Conservation (phyloP, 139 green algal genomes). For the Microglena sp. region DNA sequence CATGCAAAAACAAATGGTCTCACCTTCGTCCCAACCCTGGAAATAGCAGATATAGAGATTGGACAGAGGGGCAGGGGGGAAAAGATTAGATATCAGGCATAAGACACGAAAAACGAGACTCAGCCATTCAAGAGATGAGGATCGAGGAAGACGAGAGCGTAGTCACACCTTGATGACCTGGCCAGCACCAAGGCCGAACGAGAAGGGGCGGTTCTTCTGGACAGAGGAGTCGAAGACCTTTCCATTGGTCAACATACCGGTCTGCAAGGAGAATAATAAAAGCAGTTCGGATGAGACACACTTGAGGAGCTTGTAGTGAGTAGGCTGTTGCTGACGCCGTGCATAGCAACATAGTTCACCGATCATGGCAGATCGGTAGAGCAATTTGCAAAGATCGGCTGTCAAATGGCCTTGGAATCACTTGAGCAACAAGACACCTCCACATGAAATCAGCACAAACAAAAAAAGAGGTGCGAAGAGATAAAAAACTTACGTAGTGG, state of each 20-base stretch:
- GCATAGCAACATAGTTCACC: too few relatives aligned
- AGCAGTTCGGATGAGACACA: slow-evolving; percentile 1
- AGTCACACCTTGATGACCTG: slow-evolving; percentile 23
- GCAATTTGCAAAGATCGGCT: too few relatives aligned
- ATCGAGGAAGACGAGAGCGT: not conserved
- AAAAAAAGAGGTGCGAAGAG: slow-evolving; percentile 1
- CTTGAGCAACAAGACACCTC: not conserved
- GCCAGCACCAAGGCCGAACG: slow-evolving; percentile 45
- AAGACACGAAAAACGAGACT: too few relatives aligned
- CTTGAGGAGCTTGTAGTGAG: not conserved
- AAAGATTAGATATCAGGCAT: not conserved
- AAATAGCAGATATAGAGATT: too few relatives aligned
- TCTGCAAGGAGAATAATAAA: slow-evolving; percentile 13
- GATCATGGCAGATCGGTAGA: too few relatives aligned
- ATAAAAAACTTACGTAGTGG: slow-evolving; percentile 44
- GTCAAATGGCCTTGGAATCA: slow-evolving; percentile 10
- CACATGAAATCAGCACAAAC: not conserved
- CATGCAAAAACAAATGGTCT: not conserved
- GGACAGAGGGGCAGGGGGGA: too few relatives aligned
- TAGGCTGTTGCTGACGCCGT: not conserved
- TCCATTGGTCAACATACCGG: slow-evolving; percentile 11
- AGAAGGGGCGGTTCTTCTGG: slow-evolving; percentile 25
- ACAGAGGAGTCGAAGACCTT: slow-evolving; percentile 2
- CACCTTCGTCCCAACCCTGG: slow-evolving; percentile 54
- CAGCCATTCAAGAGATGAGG: not conserved